Conservation (phyloP, 768 basidiomycete genomes). For the Suillus decipiens region DNA sequence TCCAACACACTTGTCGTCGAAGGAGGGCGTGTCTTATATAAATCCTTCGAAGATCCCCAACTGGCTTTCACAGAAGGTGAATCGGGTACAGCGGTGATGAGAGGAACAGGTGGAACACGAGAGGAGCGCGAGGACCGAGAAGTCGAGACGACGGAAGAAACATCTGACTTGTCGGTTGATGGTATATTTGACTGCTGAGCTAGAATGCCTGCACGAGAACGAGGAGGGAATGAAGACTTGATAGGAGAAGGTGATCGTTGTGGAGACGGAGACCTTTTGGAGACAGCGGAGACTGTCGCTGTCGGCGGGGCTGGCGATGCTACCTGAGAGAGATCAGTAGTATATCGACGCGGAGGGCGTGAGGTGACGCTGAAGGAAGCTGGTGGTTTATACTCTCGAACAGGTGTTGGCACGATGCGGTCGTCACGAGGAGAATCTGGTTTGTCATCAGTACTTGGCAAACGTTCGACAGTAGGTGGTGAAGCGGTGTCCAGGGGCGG, state of each 20-base stretch:
- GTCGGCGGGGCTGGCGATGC: conserved; percentile 12
- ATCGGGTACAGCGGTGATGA: conserved; percentile 33
- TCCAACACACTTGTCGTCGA: conserved; percentile 16
- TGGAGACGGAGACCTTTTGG: conserved; percentile 12
- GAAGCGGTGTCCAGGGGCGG: neutral
- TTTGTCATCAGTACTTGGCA: conserved; percentile 1
- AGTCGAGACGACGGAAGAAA: conserved; percentile 26
- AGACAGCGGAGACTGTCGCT: neutral
- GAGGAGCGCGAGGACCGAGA: conserved; percentile 26
- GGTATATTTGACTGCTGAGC: neutral
- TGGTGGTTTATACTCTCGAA: conserved; percentile 55
- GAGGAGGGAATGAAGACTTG: conserved; percentile 18
- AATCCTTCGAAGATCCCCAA: conserved; percentile 5
- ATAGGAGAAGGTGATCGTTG: conserved; percentile 10
- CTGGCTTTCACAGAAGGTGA: conserved; percentile 33
- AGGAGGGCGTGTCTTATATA: conserved; percentile 17
- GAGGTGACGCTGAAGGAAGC: conserved; percentile 66
- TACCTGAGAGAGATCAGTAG: conserved; percentile 18
- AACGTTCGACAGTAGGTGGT: conserved; percentile 1
- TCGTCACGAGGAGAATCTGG: conserved; percentile 15
- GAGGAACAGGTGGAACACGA: conserved; percentile 31
- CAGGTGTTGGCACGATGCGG: conserved; percentile 52
- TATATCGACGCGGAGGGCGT: conserved; percentile 46
- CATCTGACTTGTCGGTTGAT: conserved; percentile 30
- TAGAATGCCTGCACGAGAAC: conserved; percentile 16